Conservation (phyloP, 1,284 basidiomycete species). For the Malassezia dermatis region DNA sequence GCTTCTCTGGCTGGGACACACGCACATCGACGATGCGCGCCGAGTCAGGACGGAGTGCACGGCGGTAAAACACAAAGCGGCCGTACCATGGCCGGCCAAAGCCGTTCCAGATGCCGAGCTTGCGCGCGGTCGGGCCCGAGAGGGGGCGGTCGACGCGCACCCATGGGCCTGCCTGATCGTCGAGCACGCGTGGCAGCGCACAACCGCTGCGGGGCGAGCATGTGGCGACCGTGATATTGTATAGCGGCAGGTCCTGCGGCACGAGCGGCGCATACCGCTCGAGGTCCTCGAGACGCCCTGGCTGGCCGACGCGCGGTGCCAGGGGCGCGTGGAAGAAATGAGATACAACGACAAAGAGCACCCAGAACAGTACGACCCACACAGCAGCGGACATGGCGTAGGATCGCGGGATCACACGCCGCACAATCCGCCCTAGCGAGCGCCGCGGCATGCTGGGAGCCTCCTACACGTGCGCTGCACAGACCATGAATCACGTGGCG, state of each 20-base stretch:
- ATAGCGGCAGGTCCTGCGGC: conserved; percentile 3
- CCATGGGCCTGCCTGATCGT: conserved; percentile 74
- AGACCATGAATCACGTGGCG: conserved; percentile 8
- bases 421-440: background rate
- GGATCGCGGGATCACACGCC: background rate
- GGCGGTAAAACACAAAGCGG: conserved; percentile 36
- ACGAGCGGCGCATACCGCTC: background rate
- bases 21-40: conserved; percentile 28
- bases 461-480: background rate
- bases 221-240: conserved; percentile 1
- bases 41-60: conserved; percentile 20
- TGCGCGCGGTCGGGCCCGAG: conserved; percentile 55
- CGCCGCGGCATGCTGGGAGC: background rate
- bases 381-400: background rate
- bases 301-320: background rate
- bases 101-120: background rate
- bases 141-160: conserved; percentile 69
- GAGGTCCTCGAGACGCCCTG: background rate
- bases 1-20: conserved; percentile 19
- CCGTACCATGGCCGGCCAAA: conserved; percentile 9
- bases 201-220: conserved; percentile 47
- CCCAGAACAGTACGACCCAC: background rate
- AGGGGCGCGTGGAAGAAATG: background rate
- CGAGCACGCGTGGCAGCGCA: conserved; percentile 60
- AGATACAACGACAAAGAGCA: background rate